phyloP scores from a whole-genome alignment of 169 alveolate species.

The Plasmodium vinckei region DNA sequence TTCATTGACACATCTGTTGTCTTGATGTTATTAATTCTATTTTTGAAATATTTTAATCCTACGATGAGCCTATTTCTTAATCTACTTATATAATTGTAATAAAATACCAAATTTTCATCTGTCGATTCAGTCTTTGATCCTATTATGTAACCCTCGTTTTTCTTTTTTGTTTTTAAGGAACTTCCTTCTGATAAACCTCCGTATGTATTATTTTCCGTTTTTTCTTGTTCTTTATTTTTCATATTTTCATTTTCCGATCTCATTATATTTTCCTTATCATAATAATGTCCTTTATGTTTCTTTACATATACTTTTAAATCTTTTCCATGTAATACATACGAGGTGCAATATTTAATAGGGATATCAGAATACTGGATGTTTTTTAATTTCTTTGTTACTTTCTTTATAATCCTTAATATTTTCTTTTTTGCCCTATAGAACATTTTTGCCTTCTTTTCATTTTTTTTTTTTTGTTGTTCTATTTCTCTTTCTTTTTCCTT shows the following conservation, averaged over 20 bases:
- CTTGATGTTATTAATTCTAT: constrained; percentile 43
- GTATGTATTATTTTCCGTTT: not conserved
- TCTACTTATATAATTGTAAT: constrained; percentile 60
- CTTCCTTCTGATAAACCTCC: not conserved
- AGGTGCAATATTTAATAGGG: constrained; percentile 51
- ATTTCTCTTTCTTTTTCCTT: not conserved
- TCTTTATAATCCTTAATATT: constrained; percentile 16
- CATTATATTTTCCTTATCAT: not conserved
- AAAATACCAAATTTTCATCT: constrained; percentile 57
- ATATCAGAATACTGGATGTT: constrained; percentile 31
- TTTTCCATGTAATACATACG: constrained; percentile 46
- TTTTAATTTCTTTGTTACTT: constrained; percentile 17
- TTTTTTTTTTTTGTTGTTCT: not conserved
- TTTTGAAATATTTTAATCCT: constrained; percentile 38
- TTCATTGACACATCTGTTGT: constrained; percentile 20
- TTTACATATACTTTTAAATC: constrained; percentile 49
- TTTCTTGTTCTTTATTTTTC: not conserved
- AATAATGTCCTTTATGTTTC: not conserved
- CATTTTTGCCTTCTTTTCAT: constrained; percentile 6
- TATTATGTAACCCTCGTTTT: constrained; percentile 39
- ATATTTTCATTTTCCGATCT: not conserved
- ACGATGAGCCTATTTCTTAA: constrained; percentile 33
- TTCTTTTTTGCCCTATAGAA: constrained; percentile 15
- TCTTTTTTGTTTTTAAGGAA: not conserved
- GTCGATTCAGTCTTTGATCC: constrained; percentile 75